Base-by-base conservation (phyloP, 176 grass and related monocot genomes). In the Avena atlantica region DNA sequence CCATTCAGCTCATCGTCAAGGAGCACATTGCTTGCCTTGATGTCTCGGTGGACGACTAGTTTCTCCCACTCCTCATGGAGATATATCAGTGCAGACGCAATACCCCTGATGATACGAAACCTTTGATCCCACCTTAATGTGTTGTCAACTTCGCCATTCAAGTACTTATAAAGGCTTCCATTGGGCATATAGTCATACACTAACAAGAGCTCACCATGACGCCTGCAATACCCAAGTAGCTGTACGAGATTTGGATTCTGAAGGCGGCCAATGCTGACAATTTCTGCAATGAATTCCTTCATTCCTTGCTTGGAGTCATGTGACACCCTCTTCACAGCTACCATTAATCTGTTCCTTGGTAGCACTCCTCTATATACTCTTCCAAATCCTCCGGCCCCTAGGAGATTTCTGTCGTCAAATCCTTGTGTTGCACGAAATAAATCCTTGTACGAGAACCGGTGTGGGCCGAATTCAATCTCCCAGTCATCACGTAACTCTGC, bases 21-120 rank as follows among this genome's bases (percentile, higher is more conserved):
- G 67, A 70, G 67, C 16, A 70, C 67, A 20, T 70, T 70, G 67
- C 34, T 70, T 70, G 67, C 67, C 29, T 70, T 70, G 67, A 65
- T 68, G 25, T 80, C 78, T 62, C 78, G 78, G 57, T 79, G 77
- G 13, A 79, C n/a, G 15, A 79, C 20, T 14, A 79, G 57, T 59
- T 79, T 79, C 56, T 79, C 78, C 78, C 78, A 79, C 37, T 79
- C 78, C 57, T 47, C 57, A 4, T 79, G 78, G 12, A 79, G 78
- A 62, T 79, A 79, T 8, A 79, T 58, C 36, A 79, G 34, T 14
- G 36, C 78, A 0, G 36, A 79, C 62, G 37, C 78, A 9, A 79
- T 79, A 20, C 57, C 57, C 36, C 59, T 79, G 57, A 79, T 79
- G 78, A 79, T 79, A 57, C 12, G 57, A 36, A 79, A 62, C 78